Conservation (phyloP, 1,284 basidiomycete species). For the Ustilago trichophora region DNA sequence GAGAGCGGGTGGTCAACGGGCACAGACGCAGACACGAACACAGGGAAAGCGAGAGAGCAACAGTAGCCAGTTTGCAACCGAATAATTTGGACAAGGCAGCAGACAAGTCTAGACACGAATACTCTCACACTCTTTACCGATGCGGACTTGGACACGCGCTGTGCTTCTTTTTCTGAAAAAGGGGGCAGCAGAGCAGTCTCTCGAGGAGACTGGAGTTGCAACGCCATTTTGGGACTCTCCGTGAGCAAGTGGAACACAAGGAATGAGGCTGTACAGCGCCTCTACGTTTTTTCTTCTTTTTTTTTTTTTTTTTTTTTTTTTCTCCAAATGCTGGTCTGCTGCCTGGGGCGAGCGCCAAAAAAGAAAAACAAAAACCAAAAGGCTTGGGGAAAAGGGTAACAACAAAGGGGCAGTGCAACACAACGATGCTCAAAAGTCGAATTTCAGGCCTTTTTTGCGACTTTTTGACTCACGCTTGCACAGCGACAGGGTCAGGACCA, state of each 20-base stretch:
- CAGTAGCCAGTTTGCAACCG: slow-evolving; percentile 11
- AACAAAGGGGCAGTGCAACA: slow-evolving; percentile 1
- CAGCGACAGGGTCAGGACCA: no score
- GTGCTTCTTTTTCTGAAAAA: slow-evolving; percentile 3
- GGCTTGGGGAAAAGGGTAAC: background rate
- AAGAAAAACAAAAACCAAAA: slow-evolving; percentile 1
- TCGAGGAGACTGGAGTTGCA: slow-evolving; percentile 18
- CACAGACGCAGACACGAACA: no score
- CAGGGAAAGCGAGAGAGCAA: slow-evolving; percentile 21
- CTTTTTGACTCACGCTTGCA: no score
- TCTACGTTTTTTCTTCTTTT: no score
- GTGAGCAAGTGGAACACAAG: slow-evolving; percentile 8
- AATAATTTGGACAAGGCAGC: slow-evolving; percentile 14
- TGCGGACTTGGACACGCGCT: slow-evolving; percentile 28
- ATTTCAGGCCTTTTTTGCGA: no score
- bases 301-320: no score
- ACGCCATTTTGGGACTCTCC: background rate
- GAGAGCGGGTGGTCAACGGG: no score
- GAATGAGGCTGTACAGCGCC: slow-evolving; percentile 20
- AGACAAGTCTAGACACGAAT: slow-evolving; percentile 12
- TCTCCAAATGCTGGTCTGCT: no score
- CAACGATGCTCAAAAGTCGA: slow-evolving; percentile 1
- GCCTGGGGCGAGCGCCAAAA: slow-evolving; percentile 6
- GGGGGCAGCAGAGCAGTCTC: slow-evolving; percentile 12
- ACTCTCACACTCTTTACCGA: slow-evolving; percentile 10